Percentiles rank a stretch among this genome's conserved stretches.
These are phyloP conservation scores for Aegilops umbellulata DNA, from an alignment of 176 grass and related monocot genomes.

Conservation along the genomic window DNA sequence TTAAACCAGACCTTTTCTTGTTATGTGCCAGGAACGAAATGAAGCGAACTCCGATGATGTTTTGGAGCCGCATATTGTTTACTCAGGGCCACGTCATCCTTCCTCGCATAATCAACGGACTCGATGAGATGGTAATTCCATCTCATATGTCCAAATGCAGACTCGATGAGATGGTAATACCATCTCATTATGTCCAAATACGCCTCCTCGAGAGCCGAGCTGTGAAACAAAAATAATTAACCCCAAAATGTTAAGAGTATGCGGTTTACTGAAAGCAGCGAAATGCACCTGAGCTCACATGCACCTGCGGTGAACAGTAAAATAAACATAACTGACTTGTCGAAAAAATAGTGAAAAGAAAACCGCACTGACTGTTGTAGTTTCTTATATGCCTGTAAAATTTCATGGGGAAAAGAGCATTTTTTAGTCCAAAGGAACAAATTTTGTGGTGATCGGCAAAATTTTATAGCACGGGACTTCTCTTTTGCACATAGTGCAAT, in stretches of 20 bases:
- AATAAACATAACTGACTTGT: background rate
- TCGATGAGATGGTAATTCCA: background rate
- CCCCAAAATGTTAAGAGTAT: background rate
- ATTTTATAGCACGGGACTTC: background rate
- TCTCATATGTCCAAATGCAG: background rate
- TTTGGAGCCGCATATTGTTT: background rate
- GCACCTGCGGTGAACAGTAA: background rate
- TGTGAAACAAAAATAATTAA: background rate
- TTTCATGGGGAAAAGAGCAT: background rate
- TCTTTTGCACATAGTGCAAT: background rate
- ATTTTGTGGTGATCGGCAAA: background rate
- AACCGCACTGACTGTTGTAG: background rate
- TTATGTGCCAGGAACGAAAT: background rate
- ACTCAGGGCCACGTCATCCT: background rate
- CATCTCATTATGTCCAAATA: background rate
- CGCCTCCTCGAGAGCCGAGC: background rate
- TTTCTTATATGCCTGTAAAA: background rate
- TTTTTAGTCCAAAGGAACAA: too few relatives aligned
- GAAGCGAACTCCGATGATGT: background rate
- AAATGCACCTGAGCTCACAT: constrained; percentile 4
- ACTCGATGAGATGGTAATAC: background rate
- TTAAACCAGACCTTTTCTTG: background rate
- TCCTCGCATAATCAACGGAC: background rate
- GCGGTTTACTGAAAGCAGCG: background rate
- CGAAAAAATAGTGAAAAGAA: background rate